Evolutionary conservation across 768 basidiomycete genomes (phyloP).

Genomic region (Mycena haematopus): DNA sequence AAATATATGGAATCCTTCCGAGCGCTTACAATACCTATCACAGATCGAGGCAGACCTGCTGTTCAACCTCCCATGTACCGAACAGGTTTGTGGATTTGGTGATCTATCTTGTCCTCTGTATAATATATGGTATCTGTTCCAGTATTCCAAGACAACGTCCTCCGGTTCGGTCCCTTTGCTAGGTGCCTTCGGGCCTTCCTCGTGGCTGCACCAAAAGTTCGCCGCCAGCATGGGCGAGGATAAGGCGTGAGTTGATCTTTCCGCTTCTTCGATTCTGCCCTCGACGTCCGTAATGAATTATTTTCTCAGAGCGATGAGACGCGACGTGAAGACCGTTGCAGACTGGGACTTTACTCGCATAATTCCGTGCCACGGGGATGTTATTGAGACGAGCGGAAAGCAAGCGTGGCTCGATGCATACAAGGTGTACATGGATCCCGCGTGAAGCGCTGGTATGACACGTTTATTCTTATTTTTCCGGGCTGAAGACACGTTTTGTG

Average conservation of each 20-base stretch:
- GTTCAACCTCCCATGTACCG: constrained; percentile 80
- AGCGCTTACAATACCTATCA: not conserved
- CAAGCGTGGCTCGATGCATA: constrained; percentile 45
- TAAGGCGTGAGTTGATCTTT: constrained; percentile 43
- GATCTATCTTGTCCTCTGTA: not conserved
- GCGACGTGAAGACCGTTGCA: constrained; percentile 67
- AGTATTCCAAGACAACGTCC: constrained; percentile 50
- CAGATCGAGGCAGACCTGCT: constrained; percentile 75
- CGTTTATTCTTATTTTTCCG: too few species aligned
- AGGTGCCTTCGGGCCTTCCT: constrained; percentile 39
- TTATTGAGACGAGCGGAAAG: constrained; percentile 57
- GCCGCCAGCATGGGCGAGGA: constrained; percentile 36
- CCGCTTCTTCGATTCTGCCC: constrained; percentile 1
- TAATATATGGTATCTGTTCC: not conserved
- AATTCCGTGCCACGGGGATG: constrained; percentile 75
- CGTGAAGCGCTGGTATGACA: not conserved
- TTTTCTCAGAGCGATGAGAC: constrained; percentile 56
- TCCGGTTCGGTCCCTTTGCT: constrained; percentile 34
- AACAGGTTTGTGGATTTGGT: constrained; percentile 58
- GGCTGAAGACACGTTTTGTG: too few species aligned
- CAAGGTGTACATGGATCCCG: constrained; percentile 30
- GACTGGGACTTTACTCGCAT: constrained; percentile 79
- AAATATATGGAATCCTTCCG: not conserved
- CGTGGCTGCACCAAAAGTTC: constrained; percentile 40
- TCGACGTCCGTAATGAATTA: not conserved